Base-by-base conservation (phyloP, 2,329 filamentous ascomycete species). In the Aspergillus versicolor region DNA sequence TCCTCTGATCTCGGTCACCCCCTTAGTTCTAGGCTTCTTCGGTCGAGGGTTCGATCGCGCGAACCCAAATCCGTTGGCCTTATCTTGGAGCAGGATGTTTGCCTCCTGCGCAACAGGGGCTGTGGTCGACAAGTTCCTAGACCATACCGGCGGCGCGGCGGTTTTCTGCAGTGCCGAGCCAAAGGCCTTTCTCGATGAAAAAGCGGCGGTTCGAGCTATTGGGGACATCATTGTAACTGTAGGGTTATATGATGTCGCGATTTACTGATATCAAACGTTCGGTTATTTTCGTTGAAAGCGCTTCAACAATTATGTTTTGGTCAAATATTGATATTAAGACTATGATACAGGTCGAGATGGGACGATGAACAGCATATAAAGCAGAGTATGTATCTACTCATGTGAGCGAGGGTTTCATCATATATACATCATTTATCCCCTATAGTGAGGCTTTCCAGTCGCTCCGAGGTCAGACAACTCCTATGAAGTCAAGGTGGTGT, bases 1-100 rank as follows among this genome's bases (percentile, higher is more conserved):
- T 0, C 82, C 81, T 32, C 81, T 73, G 55, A 84, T 84, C 66
- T 84, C 82, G 1, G 82, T 84, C 5, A 83, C 80, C 4, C 77
- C 79, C 38, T 71, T 76, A 5, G 65, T 75, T 27, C 82, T 72
- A 3, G 81, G 81, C 65, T 84, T 84, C 4, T 71, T 67, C 0
- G 79, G 76, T 13, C 75, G 67, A 0, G 73, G 73, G 52, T 83
- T 84, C 27, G 81, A 81, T 3, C 78, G 74, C 32, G 76, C 74
- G 63, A 83, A 83, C 1, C 79, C 80, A 63, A 81, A 80, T 4
- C 78, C 80, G 63, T 78, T 71, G 8, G 77, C 66, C 59, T 76
- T 75, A 58, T 83, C 80, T 61, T 82, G 75, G 4, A 83, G 72
- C n/a, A 82, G 66, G 6, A 69, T 73, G 21, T 69, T 73, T 19